Percentiles rank a stretch among this genome's conserved stretches.
Conservation (phyloP, 2,329 filamentous ascomycete genomes). For the Penicillium polonicum region DNA sequence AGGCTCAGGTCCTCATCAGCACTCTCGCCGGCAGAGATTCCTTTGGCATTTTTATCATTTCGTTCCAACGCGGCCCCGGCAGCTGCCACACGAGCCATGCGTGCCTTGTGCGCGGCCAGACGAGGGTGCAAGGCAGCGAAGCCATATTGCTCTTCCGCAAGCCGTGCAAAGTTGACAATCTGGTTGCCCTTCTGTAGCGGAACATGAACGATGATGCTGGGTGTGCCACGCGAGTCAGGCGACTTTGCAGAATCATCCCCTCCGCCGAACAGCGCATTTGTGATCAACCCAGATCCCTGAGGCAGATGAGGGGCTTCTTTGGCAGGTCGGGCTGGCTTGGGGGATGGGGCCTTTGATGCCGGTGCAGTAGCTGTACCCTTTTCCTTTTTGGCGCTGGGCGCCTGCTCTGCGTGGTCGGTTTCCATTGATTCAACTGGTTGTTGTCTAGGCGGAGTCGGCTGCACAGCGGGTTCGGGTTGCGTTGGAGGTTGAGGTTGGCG, state of each 20-base stretch:
- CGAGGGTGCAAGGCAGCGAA: conserved; percentile 92
- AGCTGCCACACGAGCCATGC: conserved; percentile 82
- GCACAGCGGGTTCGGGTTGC: conserved; percentile 17
- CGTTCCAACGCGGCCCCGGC: conserved; percentile 83
- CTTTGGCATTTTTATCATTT: conserved; percentile 66
- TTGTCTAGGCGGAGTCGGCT: conserved; percentile 15
- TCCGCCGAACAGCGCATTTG: conserved; percentile 58
- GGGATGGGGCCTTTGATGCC: conserved; percentile 54
- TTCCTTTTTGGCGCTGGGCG: conserved; percentile 40
- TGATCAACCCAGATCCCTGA: conserved; percentile 63
- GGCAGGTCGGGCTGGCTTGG: conserved; percentile 53
- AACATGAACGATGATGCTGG: conserved; percentile 81
- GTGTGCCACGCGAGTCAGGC: conserved; percentile 51
- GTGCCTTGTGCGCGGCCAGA: conserved; percentile 81
- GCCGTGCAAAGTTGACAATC: conserved; percentile 90
- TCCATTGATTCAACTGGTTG: conserved; percentile 31
- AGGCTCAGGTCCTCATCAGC: conserved; percentile 76
- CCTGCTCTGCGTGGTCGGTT: conserved; percentile 33
- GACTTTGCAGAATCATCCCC: conserved; percentile 48
- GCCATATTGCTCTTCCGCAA: conserved; percentile 91
- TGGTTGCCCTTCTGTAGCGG: conserved; percentile 79
- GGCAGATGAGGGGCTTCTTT: conserved; percentile 59
- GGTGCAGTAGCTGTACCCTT: conserved; percentile 45
- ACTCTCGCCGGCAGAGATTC: conserved; percentile 70
- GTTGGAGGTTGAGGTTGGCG: conserved; percentile 20